Percentiles rank a stretch among this genome's conserved stretches.
These are phyloP conservation scores for Batkoa obscura DNA, from an alignment of 371 early-diverging fungal genomes.

Conservation along the genomic window DNA sequence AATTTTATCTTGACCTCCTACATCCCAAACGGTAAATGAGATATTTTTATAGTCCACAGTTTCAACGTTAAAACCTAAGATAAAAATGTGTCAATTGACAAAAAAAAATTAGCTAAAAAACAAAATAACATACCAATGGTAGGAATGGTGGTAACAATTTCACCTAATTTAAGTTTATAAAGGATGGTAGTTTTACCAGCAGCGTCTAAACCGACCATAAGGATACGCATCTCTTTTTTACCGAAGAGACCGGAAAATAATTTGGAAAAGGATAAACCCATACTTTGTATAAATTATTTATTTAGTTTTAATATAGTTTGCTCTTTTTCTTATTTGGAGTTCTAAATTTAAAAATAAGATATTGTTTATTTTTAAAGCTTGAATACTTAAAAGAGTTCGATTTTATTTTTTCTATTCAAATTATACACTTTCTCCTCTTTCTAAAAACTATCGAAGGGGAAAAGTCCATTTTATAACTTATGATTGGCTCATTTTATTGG, in stretches of 20 bases:
- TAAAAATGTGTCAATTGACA: slow-evolving; percentile 4
- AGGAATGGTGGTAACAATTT: slow-evolving; percentile 97
- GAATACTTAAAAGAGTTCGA: no score
- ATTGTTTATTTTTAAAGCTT: no score
- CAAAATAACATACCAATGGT: slow-evolving; percentile 50
- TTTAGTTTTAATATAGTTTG: no score
- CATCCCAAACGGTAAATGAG: slow-evolving; percentile 94
- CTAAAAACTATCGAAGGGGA: no score
- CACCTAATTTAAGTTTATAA: slow-evolving; percentile 83
- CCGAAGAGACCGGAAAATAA: slow-evolving; percentile 24
- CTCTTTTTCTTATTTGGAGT: no score
- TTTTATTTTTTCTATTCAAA: no score
- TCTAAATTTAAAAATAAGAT: no score
- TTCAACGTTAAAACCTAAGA: slow-evolving; percentile 89
- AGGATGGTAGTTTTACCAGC: slow-evolving; percentile 87
- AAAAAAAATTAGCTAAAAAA: no score
- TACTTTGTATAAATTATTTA: no score
- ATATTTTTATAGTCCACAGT: slow-evolving; percentile 94
- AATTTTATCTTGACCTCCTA: slow-evolving; percentile 95
- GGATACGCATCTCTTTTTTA: slow-evolving; percentile 73
- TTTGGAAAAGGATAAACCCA: slow-evolving; percentile 36
- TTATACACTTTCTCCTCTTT: no score
- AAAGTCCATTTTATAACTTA: no score
- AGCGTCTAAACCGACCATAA: slow-evolving; percentile 87
- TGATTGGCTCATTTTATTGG: no score